Evolutionary conservation across 2,329 filamentous ascomycete species (phyloP), one percentile per base, ranked within the genome.

Genomic region (Aotearoamyces nothofagi): DNA sequence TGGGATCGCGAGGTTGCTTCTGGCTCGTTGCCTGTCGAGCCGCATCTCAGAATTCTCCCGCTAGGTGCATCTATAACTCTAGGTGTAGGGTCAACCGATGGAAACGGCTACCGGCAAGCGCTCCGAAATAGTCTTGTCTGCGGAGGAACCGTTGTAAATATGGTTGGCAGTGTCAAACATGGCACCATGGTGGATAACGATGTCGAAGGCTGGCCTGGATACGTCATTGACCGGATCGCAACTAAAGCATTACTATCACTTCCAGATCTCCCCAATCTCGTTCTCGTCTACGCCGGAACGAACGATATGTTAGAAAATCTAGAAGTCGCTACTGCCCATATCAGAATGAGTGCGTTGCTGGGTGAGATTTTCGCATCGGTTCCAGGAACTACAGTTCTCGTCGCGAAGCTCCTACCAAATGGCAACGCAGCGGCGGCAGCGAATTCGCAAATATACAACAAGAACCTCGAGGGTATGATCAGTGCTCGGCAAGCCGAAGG

Each of bases 101-200:
- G 47, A 2, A 58, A 58, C 35, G 54, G 55, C 5, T 60, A 58
- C 32, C 51, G 56, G 15, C 32, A 36, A 3, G 27, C 40, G 11
- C 41, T 56, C 2, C 30, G 39, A 16, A 31, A 37, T 12, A 20
- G 37, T 7, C 45, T 56, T 12, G 24, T 39, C 11, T 35, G 36
- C 8, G 24, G 26, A 6, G 33, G 27, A 7, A 42, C 41, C 5
- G 29, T 39, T 0, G 36, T 46, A n/a, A 29, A 43, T 22, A 51
- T 50, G 37, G 39, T 53, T 20, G 52, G 52, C 10, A 46, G 46
- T 9, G 35, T 42, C 10, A 32, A 27, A n/a, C 44, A 41, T 5
- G 51, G 51, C 3, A 39, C 39, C 27, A 52, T 52, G 48, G 20
- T 27, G 8, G 39, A 55, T 31, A 49, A 46, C 24, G 29, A 42